Conservation (phyloP, 108 stramenopile genomes). For the Nitzschia sp. region DNA sequence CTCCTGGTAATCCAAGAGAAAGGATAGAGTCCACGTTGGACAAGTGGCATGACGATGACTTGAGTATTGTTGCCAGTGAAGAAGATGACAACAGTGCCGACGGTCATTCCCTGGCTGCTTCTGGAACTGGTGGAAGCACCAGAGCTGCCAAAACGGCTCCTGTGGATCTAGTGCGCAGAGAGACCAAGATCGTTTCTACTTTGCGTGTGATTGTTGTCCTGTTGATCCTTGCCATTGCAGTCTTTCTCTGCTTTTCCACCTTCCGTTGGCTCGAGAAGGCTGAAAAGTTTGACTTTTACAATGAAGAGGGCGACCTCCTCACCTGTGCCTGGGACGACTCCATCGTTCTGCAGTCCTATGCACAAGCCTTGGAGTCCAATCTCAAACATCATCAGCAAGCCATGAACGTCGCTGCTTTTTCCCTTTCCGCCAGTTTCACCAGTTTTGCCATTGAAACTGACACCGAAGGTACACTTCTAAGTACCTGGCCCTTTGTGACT, state of each 20-base stretch:
- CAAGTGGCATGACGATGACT: constrained; percentile 16
- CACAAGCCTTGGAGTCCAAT: constrained; percentile 9
- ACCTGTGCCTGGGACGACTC: background rate
- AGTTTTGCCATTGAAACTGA: background rate
- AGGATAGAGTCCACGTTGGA: constrained; percentile 2
- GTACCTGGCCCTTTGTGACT: constrained; percentile 9
- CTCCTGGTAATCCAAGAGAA: background rate
- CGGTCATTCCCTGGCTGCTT: background rate
- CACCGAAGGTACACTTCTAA: background rate
- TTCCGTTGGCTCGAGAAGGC: constrained; percentile 14
- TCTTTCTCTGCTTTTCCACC: background rate
- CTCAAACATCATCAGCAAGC: background rate
- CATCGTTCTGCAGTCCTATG: background rate
- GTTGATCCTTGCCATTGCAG: background rate
- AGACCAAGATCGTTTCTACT: constrained; percentile 9
- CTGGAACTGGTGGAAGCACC: background rate
- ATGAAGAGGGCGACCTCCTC: background rate
- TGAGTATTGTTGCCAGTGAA: constrained; percentile 24
- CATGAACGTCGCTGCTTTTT: constrained; percentile 4
- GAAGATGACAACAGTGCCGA: constrained; percentile 8
- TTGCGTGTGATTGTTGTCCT: constrained; percentile 9
- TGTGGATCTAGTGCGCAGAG: constrained; percentile 16
- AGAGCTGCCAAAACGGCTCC: constrained; percentile 15
- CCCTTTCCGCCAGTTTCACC: constrained; percentile 14
- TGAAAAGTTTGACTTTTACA: background rate